phyloP scores from a whole-genome alignment of 164 flowering plant genomes.

The Kalanchoe fedtschenkoi region DNA sequence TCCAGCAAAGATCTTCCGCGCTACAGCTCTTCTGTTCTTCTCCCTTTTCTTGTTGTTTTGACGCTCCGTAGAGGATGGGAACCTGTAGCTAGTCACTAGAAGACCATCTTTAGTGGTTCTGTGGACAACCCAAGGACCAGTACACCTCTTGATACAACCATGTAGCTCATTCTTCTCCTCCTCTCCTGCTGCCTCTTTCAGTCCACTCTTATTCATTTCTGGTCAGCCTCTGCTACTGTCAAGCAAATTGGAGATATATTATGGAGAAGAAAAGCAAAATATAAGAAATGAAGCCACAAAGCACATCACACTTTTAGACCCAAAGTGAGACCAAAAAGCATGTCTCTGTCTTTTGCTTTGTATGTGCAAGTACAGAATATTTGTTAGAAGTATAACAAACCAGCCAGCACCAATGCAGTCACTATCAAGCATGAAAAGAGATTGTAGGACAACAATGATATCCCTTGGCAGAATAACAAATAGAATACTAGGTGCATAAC shows the following conservation, averaged over 20 bases:
- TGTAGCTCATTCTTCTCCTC: conserved; percentile 6
- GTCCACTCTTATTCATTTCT: neutral
- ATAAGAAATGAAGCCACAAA: no score
- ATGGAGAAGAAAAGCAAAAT: neutral
- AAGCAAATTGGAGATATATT: neutral
- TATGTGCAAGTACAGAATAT: neutral
- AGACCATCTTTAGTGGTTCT: conserved; percentile 24
- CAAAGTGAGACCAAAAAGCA: neutral
- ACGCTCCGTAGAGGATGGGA: conserved; percentile 36
- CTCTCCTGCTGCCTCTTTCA: conserved; percentile 3
- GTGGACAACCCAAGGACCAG: conserved; percentile 41
- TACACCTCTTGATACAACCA: conserved; percentile 39
- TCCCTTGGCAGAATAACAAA: neutral
- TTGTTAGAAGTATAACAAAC: neutral
- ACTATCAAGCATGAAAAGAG: no score
- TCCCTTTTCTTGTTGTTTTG: conserved; percentile 44
- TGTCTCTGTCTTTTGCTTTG: neutral
- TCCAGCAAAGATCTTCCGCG: conserved; percentile 36
- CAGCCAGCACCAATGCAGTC: no score
- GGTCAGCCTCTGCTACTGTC: neutral
- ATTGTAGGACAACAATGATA: neutral
- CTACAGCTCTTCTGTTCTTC: conserved; percentile 24
- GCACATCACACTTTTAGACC: no score
- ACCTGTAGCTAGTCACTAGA: conserved; percentile 22
- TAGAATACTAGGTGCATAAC: neutral